These are phyloP conservation scores for Fagus sylvatica DNA, from an alignment of 306 rosid genomes.

Conservation along the genomic window DNA sequence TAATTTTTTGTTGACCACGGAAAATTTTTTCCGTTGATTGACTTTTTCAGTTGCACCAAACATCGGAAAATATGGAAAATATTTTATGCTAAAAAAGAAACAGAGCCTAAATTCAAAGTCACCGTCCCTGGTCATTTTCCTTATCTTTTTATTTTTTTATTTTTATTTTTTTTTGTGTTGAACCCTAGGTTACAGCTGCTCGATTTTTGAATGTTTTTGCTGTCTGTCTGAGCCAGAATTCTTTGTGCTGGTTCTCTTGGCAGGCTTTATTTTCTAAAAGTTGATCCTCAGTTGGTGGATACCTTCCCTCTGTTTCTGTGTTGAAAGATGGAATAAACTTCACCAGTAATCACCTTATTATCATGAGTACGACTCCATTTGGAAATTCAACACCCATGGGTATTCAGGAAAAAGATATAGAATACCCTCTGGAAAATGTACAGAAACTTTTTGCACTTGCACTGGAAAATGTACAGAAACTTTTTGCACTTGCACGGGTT, in stretches of 20 bases:
- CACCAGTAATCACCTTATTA: slow-evolving; percentile 38
- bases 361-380: slow-evolving; percentile 37
- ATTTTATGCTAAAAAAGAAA: no score
- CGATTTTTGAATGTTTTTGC: slow-evolving; percentile 75
- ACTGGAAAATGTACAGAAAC: slow-evolving; percentile 37
- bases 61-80: no score
- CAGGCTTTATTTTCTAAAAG: slow-evolving; percentile 48
- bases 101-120: no score
- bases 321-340: slow-evolving; percentile 65
- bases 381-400: slow-evolving; percentile 37
- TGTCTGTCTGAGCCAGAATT: slow-evolving; percentile 76
- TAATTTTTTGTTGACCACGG: no score
- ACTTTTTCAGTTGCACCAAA: no score
- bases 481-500: slow-evolving; percentile 73
- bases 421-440: slow-evolving; percentile 27
- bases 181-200: slow-evolving; percentile 69
- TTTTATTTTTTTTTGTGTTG: neutral
- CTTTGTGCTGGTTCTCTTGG: slow-evolving; percentile 75
- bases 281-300: slow-evolving; percentile 65
- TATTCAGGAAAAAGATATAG: slow-evolving; percentile 48
- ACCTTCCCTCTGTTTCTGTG: slow-evolving; percentile 75
- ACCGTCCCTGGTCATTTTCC: no score
- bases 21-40: no score
- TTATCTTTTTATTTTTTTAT: no score
- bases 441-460: slow-evolving; percentile 62